Base-by-base conservation (phyloP, 2,329 filamentous ascomycete genomes). In the Microdochium bolleyi region DNA sequence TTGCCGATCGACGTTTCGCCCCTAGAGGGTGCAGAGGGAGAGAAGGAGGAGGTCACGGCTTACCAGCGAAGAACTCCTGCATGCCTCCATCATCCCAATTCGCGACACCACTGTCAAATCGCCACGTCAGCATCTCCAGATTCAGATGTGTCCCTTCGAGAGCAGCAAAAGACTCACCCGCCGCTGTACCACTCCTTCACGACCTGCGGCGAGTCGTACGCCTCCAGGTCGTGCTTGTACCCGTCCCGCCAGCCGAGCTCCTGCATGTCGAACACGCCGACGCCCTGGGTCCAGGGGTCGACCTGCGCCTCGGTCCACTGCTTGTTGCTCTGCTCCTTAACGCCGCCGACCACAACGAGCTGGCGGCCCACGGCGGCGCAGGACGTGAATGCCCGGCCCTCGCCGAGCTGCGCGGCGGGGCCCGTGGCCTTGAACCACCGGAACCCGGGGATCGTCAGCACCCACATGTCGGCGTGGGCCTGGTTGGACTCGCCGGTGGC, bases 251-350 rank as follows among this genome's bases (percentile, higher is more conserved):
- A 73, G 8, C 54, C 48, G 56, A 72, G 57, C 16, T 61, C 58
- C 2, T 64, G 67, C 66, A 74, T 64, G 51, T 73, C 70, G 54
- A 72, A 70, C 9, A 74, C 60, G 2, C 71, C 68, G 19, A 74
- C 58, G 0, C 69, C 67, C 34, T 67, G 64, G 3, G 56, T 53
- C 67, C 67, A 72, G 1, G 64, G 64, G 49, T 72, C 69, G 11
- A 58, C 53, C 10, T 64, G 63, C 7, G 52, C 55, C 25, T 61
- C 52, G 8, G 57, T 46, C 41, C 41, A 54, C 11, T 57, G 57
- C 11, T 56, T 59, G 21, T 57, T 60, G 2, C 55, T 56, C 19
- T 57, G 55, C 30, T 56, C 58, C 22, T 59, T 60, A 41, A 68
- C 62, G 8, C 60, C 57, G 5, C 72, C 72, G 21, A 71, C 71